Percentiles rank a stretch among this genome's conserved stretches.
Evolutionary conservation across 2,329 filamentous ascomycete species (phyloP).

Genomic region (Ceratocystis harringtonii): DNA sequence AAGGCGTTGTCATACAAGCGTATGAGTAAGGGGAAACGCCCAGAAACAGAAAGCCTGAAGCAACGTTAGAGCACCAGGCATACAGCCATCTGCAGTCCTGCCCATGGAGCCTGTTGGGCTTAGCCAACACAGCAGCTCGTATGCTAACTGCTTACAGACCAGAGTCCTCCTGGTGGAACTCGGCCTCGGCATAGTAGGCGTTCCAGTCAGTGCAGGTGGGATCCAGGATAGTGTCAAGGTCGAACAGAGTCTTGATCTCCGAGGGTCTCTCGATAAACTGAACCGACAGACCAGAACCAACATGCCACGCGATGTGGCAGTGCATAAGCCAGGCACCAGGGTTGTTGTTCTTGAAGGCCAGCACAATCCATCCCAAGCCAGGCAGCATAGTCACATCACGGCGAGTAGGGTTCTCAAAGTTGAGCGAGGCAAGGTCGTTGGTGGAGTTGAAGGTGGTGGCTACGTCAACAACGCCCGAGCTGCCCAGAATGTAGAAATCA

Average conservation of each 20-base stretch:
- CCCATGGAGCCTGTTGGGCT: neutral
- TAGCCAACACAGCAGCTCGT: neutral
- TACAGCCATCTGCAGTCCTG: neutral
- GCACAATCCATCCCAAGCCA: slow-evolving; percentile 30
- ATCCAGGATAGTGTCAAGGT: slow-evolving; percentile 16
- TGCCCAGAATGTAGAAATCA: slow-evolving; percentile 32
- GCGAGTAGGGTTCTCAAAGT: slow-evolving; percentile 35
- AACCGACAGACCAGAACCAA: slow-evolving; percentile 36
- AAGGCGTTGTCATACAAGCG: neutral
- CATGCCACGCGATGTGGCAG: slow-evolving; percentile 44
- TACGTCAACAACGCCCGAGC: slow-evolving; percentile 17
- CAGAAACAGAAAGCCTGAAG: neutral
- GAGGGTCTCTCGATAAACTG: slow-evolving; percentile 30
- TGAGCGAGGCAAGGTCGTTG: slow-evolving; percentile 26
- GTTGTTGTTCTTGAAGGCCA: slow-evolving; percentile 36
- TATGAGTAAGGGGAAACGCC: neutral
- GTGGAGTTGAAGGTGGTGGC: slow-evolving; percentile 21
- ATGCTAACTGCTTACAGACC: slow-evolving; percentile 14
- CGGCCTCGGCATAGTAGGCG: slow-evolving; percentile 16
- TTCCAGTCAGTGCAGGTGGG: slow-evolving; percentile 17
- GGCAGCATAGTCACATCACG: slow-evolving; percentile 37
- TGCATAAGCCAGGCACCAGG: slow-evolving; percentile 39
- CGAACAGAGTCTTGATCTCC: slow-evolving; percentile 16
- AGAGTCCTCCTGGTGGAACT: slow-evolving; percentile 18
- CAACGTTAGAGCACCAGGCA: neutral